These are phyloP conservation scores for Skeletonema grethae DNA, from an alignment of 108 stramenopile genomes.

Conservation along the genomic window DNA sequence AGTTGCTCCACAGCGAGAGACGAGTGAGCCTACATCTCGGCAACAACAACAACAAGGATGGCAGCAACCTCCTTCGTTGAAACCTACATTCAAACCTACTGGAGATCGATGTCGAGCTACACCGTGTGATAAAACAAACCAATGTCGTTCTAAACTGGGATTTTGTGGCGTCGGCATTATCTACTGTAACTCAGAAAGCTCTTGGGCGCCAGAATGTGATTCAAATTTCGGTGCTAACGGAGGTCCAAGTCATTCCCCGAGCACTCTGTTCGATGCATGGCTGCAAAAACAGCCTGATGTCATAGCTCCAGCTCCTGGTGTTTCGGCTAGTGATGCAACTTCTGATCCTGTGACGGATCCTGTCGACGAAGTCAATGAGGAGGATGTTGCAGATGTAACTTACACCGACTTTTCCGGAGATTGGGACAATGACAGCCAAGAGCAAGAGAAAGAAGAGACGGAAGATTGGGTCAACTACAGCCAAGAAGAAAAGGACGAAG, in stretches of 20 bases:
- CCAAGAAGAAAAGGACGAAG: not conserved
- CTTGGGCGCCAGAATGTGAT: conserved; percentile 37
- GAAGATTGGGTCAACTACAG: not conserved
- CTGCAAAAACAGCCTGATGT: not conserved
- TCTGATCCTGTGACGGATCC: not conserved
- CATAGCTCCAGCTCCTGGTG: not conserved
- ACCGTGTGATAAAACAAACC: conserved; percentile 14
- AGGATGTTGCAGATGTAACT: not conserved
- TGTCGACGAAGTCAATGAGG: not conserved
- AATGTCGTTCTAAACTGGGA: conserved; percentile 22
- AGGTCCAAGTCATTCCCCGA: not conserved
- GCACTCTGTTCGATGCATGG: not conserved
- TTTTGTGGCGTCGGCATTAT: conserved; percentile 6
- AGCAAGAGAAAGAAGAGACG: too few relatives aligned
- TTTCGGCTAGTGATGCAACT: not conserved
- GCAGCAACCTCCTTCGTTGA: conserved; percentile 11
- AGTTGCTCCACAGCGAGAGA: not conserved
- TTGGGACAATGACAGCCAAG: not conserved
- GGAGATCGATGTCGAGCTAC: conserved; percentile 9
- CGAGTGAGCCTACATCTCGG: not conserved
- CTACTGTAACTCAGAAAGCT: conserved; percentile 31
- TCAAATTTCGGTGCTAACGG: not conserved
- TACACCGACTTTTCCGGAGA: not conserved
- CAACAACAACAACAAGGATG: too few relatives aligned
- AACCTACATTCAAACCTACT: conserved; percentile 16